Percentiles rank a stretch among this genome's conserved stretches.
These are phyloP conservation scores for Leccinellum rugosiceps DNA, from an alignment of 768 basidiomycete genomes.

Conservation along the genomic window DNA sequence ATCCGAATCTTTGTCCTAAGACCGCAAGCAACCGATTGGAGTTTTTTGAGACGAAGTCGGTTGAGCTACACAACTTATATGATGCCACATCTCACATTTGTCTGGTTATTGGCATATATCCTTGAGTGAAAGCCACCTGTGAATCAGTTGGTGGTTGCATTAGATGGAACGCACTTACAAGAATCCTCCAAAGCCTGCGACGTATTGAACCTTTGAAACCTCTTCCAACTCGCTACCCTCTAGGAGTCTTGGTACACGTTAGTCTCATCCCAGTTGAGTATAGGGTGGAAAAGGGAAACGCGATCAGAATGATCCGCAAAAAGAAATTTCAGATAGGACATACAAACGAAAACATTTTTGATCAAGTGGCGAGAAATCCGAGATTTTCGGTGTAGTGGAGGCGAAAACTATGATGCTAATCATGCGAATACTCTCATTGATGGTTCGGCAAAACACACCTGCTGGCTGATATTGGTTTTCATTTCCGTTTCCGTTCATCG, in stretches of 20 bases:
- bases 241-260: neutral
- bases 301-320: neutral
- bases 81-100: neutral
- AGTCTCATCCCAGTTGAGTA: neutral
- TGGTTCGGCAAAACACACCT: neutral
- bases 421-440: neutral
- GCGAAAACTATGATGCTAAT: neutral
- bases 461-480: neutral
- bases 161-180: neutral
- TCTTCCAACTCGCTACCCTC: neutral
- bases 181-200: neutral
- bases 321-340: neutral
- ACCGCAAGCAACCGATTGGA: neutral
- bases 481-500: neutral
- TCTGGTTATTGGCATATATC: neutral
- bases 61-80: neutral
- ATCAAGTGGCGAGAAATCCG: neutral
- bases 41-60: neutral
- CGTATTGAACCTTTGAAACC: neutral
- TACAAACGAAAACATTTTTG: neutral
- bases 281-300: neutral
- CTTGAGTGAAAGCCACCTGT: constrained; percentile 9
- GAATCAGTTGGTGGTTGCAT: neutral
- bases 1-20: neutral
- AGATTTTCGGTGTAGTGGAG: neutral